phyloP scores from a whole-genome alignment of 805 yeast species.

The Starmerella khaoyaiensis region DNA sequence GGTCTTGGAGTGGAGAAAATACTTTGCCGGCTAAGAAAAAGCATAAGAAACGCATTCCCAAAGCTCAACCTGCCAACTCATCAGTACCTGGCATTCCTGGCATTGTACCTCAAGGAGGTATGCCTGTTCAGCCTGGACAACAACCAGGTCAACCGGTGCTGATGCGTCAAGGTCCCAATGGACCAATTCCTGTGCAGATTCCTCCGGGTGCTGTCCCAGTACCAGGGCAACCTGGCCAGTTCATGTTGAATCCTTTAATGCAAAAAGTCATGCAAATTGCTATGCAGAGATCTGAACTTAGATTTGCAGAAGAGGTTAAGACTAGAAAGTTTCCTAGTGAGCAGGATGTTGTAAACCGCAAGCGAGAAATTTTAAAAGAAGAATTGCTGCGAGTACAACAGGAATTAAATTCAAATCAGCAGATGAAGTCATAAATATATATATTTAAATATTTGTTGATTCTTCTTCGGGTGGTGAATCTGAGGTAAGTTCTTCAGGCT shows the following conservation, averaged over 20 bases:
- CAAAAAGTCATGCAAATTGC: slow-evolving; percentile 14
- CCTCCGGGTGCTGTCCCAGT: not conserved
- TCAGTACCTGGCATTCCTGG: slow-evolving; percentile 4
- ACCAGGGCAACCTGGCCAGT: slow-evolving; percentile 5
- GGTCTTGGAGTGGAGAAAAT: slow-evolving; percentile 55
- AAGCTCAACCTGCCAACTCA: slow-evolving; percentile 1
- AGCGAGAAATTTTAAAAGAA: slow-evolving; percentile 18
- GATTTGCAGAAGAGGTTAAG: slow-evolving; percentile 6
- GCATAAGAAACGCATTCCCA: slow-evolving; percentile 19
- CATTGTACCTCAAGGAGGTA: not conserved
- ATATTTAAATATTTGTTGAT: slow-evolving; percentile 1
- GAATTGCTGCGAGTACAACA: slow-evolving; percentile 17
- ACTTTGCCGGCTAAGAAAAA: slow-evolving; percentile 22
- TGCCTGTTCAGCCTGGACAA: not conserved
- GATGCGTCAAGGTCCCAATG: slow-evolving; percentile 7
- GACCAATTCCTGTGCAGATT: slow-evolving; percentile 5
- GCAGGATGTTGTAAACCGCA: slow-evolving; percentile 16
- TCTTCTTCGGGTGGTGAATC: slow-evolving; percentile 39
- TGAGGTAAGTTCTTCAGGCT: too few relatives aligned
- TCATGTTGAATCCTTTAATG: slow-evolving; percentile 9
- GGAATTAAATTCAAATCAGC: slow-evolving; percentile 18
- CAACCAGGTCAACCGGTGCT: too few relatives aligned
- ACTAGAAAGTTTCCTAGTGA: slow-evolving; percentile 10
- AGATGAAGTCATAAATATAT: too few relatives aligned
- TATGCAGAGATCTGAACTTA: slow-evolving; percentile 13